Conservation (phyloP, 2,329 filamentous ascomycete genomes). For the Pseudogymnoascus sp. region DNA sequence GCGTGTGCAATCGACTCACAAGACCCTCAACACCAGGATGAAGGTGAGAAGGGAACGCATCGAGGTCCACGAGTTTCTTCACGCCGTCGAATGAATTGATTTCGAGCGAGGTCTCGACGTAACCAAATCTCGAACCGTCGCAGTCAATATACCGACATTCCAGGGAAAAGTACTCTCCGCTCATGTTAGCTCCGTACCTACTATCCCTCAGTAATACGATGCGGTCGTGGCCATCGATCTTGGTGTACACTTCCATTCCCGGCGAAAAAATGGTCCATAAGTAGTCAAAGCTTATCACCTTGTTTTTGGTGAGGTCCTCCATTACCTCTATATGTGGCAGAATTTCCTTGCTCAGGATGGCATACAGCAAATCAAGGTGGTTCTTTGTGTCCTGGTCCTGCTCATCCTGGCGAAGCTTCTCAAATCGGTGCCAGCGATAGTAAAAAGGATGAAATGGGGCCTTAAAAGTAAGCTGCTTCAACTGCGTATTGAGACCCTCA, state of each 20-base stretch:
- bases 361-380: conserved; percentile 29
- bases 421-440: conserved; percentile 29
- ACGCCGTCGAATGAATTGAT: conserved; percentile 16
- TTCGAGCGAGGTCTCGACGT: conserved; percentile 15
- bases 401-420: conserved; percentile 19
- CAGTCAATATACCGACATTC: conserved; percentile 17
- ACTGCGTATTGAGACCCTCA: conserved; percentile 27
- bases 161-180: conserved; percentile 16
- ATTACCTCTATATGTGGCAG: conserved; percentile 16
- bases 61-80: conserved; percentile 14
- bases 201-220: conserved; percentile 18
- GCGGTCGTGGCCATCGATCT: conserved; percentile 17
- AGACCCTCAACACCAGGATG: conserved; percentile 14
- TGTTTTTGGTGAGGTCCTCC: conserved; percentile 30
- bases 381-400: conserved; percentile 25
- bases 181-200: conserved; percentile 21
- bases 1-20: conserved; percentile 11
- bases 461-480: conserved; percentile 29
- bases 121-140: conserved; percentile 17
- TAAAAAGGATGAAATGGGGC: conserved; percentile 32
- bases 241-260: conserved; percentile 18
- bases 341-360: conserved; percentile 27
- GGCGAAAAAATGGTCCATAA: conserved; percentile 34
- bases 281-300: conserved; percentile 36
- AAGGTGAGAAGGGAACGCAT: conserved; percentile 17